Conservation (phyloP, 2,329 filamentous ascomycete species). For the Periconia macrospinosa region DNA sequence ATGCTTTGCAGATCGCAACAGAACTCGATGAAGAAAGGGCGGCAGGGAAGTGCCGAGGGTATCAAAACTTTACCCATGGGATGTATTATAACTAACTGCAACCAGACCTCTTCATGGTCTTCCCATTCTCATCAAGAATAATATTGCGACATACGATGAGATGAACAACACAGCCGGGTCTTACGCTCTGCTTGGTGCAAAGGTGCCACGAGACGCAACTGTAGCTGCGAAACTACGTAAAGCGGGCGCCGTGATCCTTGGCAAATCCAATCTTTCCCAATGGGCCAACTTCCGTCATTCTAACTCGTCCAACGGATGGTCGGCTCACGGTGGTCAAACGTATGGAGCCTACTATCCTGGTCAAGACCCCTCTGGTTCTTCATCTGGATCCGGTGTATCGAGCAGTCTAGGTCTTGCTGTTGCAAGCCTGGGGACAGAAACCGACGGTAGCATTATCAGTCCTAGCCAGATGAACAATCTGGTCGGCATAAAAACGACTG, state of each 20-base stretch:
- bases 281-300: conserved; percentile 65
- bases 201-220: conserved; percentile 59
- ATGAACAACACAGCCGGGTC: conserved; percentile 70
- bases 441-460: conserved; percentile 64
- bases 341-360: conserved; percentile 62
- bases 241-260: conserved; percentile 65
- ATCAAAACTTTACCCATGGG: not conserved
- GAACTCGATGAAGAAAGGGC: conserved; percentile 53
- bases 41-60: conserved; percentile 52
- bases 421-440: conserved; percentile 64
- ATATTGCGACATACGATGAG: conserved; percentile 63
- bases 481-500: conserved; percentile 64
- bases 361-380: conserved; percentile 65
- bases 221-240: conserved; percentile 62
- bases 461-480: conserved; percentile 61
- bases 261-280: conserved; percentile 66
- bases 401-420: conserved; percentile 62
- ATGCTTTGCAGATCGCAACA: conserved; percentile 54
- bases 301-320: conserved; percentile 66
- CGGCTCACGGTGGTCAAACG: conserved; percentile 64
- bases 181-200: conserved; percentile 62
- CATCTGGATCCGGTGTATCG: conserved; percentile 64
- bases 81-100: not conserved
- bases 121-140: conserved; percentile 68
- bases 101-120: conserved; percentile 63